phyloP scores from a whole-genome alignment of 1,284 basidiomycete genomes.

The Garcileccinum viscosum region DNA sequence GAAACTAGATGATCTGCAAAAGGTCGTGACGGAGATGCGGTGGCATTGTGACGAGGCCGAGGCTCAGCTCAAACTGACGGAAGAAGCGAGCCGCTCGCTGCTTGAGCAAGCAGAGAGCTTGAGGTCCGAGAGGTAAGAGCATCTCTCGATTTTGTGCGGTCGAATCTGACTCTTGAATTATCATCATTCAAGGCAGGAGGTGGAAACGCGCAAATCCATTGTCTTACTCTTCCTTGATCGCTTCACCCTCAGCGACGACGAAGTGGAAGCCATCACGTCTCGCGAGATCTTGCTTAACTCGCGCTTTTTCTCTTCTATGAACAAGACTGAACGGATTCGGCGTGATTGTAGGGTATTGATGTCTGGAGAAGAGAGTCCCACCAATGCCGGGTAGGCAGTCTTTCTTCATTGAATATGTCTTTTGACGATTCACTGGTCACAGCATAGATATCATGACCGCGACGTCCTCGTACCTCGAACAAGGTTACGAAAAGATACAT shows the following conservation, averaged over 20 bases:
- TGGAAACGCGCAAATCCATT: slow-evolving; percentile 75
- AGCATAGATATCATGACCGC: slow-evolving; percentile 89
- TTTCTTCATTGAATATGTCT: neutral
- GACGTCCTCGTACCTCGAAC: slow-evolving; percentile 84
- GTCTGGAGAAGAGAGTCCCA: slow-evolving; percentile 83
- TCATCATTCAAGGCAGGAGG: slow-evolving; percentile 57
- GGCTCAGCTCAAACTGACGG: slow-evolving; percentile 75
- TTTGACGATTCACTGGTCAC: slow-evolving; percentile 7
- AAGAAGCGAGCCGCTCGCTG: slow-evolving; percentile 81
- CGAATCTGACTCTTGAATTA: slow-evolving; percentile 5
- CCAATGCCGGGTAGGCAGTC: slow-evolving; percentile 76
- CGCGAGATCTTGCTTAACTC: slow-evolving; percentile 78
- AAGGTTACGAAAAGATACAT: slow-evolving; percentile 88
- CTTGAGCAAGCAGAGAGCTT: slow-evolving; percentile 87
- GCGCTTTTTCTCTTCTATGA: slow-evolving; percentile 85
- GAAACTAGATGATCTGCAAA: slow-evolving; percentile 35
- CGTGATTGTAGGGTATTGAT: slow-evolving; percentile 87
- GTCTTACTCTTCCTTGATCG: slow-evolving; percentile 81
- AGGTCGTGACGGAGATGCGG: slow-evolving; percentile 28
- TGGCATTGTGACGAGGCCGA: slow-evolving; percentile 52
- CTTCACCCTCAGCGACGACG: slow-evolving; percentile 83
- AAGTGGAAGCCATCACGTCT: slow-evolving; percentile 77
- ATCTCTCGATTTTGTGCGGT: neutral
- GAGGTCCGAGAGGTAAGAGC: slow-evolving; percentile 75
- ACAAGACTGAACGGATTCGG: slow-evolving; percentile 84